Conservation (phyloP, 345 rosid genomes). For the Salix koriyanagi region DNA sequence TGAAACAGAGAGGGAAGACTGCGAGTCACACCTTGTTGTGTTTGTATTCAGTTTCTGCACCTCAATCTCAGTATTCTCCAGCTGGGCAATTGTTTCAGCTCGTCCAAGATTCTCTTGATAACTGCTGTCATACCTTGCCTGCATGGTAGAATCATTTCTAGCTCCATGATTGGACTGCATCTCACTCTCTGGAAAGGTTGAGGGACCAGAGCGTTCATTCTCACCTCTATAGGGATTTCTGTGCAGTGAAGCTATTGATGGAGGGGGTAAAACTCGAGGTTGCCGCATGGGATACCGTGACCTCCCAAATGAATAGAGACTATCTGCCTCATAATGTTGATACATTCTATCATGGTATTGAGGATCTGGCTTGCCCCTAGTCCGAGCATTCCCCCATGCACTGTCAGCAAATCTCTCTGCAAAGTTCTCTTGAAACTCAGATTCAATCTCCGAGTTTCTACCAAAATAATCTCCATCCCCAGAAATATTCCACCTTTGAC, state of each 20-base stretch:
- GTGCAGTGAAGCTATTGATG: slow-evolving; percentile 54
- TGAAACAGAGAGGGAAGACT: slow-evolving; percentile 86
- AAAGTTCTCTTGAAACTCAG: slow-evolving; percentile 64
- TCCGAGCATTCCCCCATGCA: slow-evolving; percentile 60
- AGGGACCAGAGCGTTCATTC: slow-evolving; percentile 50
- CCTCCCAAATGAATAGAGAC: slow-evolving; percentile 68
- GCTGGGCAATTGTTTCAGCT: slow-evolving; percentile 28
- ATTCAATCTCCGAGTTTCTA: slow-evolving; percentile 54
- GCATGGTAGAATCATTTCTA: slow-evolving; percentile 42
- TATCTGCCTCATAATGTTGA: slow-evolving; percentile 64
- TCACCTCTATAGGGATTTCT: slow-evolving; percentile 51
- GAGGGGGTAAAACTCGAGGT: slow-evolving; percentile 95
- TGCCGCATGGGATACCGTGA: slow-evolving; percentile 74
- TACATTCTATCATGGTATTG: slow-evolving; percentile 51
- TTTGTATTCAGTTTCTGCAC: slow-evolving; percentile 41
- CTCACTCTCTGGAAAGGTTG: slow-evolving; percentile 44
- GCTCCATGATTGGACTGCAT: slow-evolving; percentile 37
- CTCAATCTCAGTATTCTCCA: slow-evolving; percentile 32
- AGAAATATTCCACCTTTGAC: slow-evolving; percentile 69
- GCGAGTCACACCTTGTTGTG: slow-evolving; percentile 72
- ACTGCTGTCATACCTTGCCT: slow-evolving; percentile 41
- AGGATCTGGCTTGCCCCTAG: slow-evolving; percentile 48
- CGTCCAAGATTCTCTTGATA: slow-evolving; percentile 42
- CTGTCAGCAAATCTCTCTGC: slow-evolving; percentile 63
- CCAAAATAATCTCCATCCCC: slow-evolving; percentile 62